phyloP scores from a whole-genome alignment of 768 basidiomycete genomes.

The Termitomyces sp. region DNA sequence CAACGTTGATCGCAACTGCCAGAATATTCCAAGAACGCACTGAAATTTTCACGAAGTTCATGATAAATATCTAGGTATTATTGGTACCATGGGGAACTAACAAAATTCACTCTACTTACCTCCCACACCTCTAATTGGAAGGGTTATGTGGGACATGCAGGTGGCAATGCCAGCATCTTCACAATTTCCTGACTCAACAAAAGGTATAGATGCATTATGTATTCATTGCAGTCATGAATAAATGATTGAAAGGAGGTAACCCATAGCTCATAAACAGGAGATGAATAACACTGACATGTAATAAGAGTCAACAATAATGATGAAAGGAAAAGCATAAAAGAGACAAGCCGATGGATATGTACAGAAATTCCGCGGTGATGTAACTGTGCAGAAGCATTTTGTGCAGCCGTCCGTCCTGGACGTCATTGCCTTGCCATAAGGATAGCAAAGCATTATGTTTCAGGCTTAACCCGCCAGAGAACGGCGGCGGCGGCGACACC shows the following conservation, averaged over 20 bases:
- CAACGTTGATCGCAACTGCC: no score
- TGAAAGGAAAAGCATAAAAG: neutral
- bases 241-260: conserved; percentile 2
- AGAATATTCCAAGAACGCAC: no score
- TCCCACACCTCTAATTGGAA: no score
- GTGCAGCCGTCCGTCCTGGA: neutral
- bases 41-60: no score
- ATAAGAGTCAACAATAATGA: neutral
- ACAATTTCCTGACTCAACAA: no score
- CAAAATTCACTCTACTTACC: no score
- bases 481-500: conserved; percentile 69
- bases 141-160: no score
- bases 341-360: conserved; percentile 1
- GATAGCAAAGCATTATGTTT: conserved; percentile 14
- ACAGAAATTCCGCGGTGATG: conserved; percentile 2
- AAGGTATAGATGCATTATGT: neutral
- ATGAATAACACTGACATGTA: conserved; percentile 1
- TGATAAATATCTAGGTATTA: no score
- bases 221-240: conserved; percentile 9
- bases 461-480: conserved; percentile 59
- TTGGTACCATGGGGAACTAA: no score
- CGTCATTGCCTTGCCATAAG: neutral
- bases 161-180: no score
- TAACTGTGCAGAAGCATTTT: conserved; percentile 3
- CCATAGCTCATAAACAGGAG: conserved; percentile 2